Percentiles rank a stretch among this genome's conserved stretches.
phyloP scores from a whole-genome alignment of 2,329 filamentous ascomycete genomes.

The Aspergillus phoenicis region DNA sequence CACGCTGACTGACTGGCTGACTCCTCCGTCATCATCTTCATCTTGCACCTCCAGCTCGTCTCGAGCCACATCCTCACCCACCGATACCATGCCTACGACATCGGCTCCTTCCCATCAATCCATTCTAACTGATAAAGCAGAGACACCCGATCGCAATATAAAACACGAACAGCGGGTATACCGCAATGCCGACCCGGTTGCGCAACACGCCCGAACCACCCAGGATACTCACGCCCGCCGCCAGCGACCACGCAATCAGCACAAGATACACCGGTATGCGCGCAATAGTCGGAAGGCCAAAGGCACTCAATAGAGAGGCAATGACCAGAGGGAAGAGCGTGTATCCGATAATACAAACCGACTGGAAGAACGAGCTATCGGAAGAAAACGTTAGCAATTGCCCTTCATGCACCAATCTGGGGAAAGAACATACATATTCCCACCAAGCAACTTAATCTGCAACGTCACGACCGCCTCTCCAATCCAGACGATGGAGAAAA shows the following conservation, averaged over 20 bases:
- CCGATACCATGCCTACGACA: neutral
- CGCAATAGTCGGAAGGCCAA: slow-evolving; percentile 76
- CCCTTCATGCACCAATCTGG: neutral
- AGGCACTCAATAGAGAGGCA: slow-evolving; percentile 82
- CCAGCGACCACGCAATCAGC: slow-evolving; percentile 87
- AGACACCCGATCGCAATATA: slow-evolving; percentile 91
- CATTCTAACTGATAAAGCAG: slow-evolving; percentile 85
- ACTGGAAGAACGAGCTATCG: slow-evolving; percentile 93
- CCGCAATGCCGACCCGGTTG: slow-evolving; percentile 89
- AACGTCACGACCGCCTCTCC: slow-evolving; percentile 95
- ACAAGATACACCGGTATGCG: slow-evolving; percentile 89
- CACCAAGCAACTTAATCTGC: slow-evolving; percentile 94
- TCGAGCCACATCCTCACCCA: neutral
- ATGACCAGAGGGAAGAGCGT: slow-evolving; percentile 96
- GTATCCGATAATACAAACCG: slow-evolving; percentile 96
- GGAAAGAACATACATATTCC: slow-evolving; percentile 80
- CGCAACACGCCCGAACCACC: slow-evolving; percentile 94
- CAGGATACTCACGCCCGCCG: slow-evolving; percentile 92
- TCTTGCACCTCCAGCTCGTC: neutral
- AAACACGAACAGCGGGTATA: slow-evolving; percentile 93
- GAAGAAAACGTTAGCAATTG: slow-evolving; percentile 20
- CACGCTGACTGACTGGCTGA: neutral
- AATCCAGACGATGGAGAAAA: slow-evolving; percentile 96
- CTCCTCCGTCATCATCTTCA: neutral
- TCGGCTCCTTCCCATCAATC: neutral